Evolutionary conservation across 2,329 filamentous ascomycete genomes (phyloP).

Genomic region (Plectosphaerella cucumerina): DNA sequence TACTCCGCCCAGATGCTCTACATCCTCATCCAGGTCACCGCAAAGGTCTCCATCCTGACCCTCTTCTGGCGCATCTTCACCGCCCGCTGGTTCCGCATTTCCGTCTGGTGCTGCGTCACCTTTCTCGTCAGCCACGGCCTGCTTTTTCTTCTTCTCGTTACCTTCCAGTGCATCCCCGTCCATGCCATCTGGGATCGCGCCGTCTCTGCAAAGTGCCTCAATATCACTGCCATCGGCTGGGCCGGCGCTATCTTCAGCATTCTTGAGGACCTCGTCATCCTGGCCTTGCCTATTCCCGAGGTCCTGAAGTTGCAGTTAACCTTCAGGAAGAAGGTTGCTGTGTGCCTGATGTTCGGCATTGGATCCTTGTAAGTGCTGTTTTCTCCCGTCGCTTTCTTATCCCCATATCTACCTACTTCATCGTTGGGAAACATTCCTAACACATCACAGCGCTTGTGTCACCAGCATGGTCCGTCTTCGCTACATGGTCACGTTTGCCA

Average conservation of each 20-base stretch:
- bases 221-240: conserved; percentile 61
- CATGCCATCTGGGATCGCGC: conserved; percentile 12
- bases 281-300: conserved; percentile 63
- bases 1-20: conserved; percentile 18
- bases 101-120: conserved; percentile 9
- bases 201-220: conserved; percentile 42
- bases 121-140: conserved; percentile 13
- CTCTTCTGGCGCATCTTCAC: conserved; percentile 18
- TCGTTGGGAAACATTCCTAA: too few species aligned
- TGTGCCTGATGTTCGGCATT: conserved; percentile 63
- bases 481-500: conserved; percentile 12
- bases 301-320: conserved; percentile 59
- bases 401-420: too few species aligned
- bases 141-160: conserved; percentile 15
- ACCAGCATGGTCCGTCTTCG: conserved; percentile 14
- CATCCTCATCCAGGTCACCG: conserved; percentile 16
- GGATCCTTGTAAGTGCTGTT: conserved; percentile 55
- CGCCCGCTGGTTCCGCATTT: conserved; percentile 10
- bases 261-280: conserved; percentile 61
- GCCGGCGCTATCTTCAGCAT: conserved; percentile 65
- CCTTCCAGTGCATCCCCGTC: conserved; percentile 14
- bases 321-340: conserved; percentile 60
- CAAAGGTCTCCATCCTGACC: conserved; percentile 20
- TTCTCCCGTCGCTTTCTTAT: too few species aligned
- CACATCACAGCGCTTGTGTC: conserved; percentile 9